These are phyloP conservation scores for Nicotiana tomentosiformis DNA, from an alignment of 257 asterid genomes.

Conservation along the genomic window DNA sequence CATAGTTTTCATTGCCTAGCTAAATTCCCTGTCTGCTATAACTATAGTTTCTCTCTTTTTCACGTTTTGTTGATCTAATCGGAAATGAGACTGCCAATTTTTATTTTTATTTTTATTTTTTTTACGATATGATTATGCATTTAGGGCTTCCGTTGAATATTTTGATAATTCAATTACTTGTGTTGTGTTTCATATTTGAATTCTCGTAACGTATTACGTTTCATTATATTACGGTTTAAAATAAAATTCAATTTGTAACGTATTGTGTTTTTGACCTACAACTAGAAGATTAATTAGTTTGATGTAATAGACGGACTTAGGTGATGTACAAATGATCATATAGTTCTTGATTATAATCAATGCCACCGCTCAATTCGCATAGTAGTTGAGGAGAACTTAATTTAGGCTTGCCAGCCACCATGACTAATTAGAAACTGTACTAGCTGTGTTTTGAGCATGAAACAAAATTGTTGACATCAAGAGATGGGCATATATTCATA, in stretches of 20 bases:
- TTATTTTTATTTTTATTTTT: too few relatives aligned
- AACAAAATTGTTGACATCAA: neutral
- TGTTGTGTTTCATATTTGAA: neutral
- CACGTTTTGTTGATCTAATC: neutral
- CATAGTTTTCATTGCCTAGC: slow-evolving; percentile 21
- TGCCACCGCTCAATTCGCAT: too few relatives aligned
- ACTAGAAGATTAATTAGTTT: neutral
- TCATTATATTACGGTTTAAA: too few relatives aligned
- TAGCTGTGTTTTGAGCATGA: neutral
- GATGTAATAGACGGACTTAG: too few relatives aligned
- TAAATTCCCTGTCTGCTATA: slow-evolving; percentile 1
- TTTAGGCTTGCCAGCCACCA: neutral
- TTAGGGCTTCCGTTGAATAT: neutral
- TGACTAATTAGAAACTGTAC: neutral
- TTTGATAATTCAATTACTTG: neutral
- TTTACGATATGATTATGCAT: neutral
- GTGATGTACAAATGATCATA: neutral
- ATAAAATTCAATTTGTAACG: neutral
- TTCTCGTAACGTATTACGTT: neutral
- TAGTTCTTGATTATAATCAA: neutral
- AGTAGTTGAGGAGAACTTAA: neutral
- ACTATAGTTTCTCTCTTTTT: neutral
- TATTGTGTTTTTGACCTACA: neutral
- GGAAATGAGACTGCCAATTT: too few relatives aligned
- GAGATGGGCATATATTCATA: neutral